A percentile compares a stretch with the other conserved stretches of the same genome.
phyloP scores from a whole-genome alignment of 192 early-diverging fungal genomes.

The Gonapodya sp. region DNA sequence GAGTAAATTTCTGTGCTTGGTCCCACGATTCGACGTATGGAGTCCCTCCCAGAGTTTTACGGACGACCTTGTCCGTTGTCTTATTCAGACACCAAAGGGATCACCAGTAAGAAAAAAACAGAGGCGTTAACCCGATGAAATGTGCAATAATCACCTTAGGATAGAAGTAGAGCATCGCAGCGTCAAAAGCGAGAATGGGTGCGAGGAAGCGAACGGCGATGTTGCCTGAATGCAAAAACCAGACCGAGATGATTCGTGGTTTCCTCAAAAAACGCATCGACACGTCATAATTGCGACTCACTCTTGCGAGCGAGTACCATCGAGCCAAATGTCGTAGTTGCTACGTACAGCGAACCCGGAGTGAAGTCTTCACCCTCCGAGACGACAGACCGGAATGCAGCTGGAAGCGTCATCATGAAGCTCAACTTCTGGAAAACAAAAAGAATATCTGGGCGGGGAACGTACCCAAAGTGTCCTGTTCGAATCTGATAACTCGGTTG shows the following conservation, averaged over 20 bases:
- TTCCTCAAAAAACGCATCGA: too few relatives aligned
- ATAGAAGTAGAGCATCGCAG: not conserved
- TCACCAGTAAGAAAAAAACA: too few relatives aligned
- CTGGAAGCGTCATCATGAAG: not conserved
- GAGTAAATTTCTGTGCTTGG: not conserved
- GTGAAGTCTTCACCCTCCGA: not conserved
- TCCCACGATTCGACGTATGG: not conserved
- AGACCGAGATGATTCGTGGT: too few relatives aligned
- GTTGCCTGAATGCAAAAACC: not conserved
- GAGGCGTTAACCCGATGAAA: too few relatives aligned
- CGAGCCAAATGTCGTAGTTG: not conserved
- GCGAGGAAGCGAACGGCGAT: not conserved
- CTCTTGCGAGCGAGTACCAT: not conserved
- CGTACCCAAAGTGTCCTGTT: not conserved
- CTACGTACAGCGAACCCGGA: not conserved
- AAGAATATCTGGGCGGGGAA: not conserved
- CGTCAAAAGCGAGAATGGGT: not conserved
- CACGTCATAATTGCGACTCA: not conserved
- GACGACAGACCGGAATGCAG: not conserved
- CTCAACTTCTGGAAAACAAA: not conserved
- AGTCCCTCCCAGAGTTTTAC: not conserved
- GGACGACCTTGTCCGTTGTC: not conserved
- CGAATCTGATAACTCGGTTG: not conserved
- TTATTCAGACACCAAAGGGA: too few relatives aligned
- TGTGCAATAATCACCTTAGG: too few relatives aligned